These are phyloP conservation scores for Talaromyces rugulosus DNA, from an alignment of 2,329 filamentous ascomycete species.

Conservation along the genomic window DNA sequence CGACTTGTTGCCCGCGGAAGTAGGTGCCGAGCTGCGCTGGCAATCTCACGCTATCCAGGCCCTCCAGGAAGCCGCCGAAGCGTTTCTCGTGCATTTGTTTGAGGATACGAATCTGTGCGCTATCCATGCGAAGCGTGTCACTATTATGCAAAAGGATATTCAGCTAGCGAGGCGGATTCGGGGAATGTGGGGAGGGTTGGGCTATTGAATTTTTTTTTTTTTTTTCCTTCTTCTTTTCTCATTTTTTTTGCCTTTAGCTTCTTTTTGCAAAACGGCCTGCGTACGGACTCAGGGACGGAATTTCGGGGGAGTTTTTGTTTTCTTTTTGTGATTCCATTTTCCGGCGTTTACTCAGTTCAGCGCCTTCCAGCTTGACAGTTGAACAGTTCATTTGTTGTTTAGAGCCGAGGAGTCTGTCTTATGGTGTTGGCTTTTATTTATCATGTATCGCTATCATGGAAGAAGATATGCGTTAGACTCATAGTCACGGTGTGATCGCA, in stretches of 20 bases:
- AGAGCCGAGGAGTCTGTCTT: neutral
- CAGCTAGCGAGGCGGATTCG: constrained; percentile 80
- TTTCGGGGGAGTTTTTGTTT: neutral
- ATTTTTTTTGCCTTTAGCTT: neutral
- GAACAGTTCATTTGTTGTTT: neutral
- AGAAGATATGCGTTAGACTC: neutral
- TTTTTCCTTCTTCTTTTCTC: neutral
- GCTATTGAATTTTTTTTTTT: constrained; percentile 27
- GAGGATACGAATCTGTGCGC: constrained; percentile 95
- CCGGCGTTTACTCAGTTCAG: neutral
- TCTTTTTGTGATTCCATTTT: neutral
- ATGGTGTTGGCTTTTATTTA: neutral
- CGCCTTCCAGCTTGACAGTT: neutral
- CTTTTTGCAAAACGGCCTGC: neutral
- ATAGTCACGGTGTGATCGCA: neutral
- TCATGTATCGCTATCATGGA: neutral
- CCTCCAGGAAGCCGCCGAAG: constrained; percentile 92
- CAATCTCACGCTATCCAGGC: constrained; percentile 93
- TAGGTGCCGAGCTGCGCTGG: constrained; percentile 75
- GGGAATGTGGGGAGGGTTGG: constrained; percentile 70
- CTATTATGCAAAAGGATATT: constrained; percentile 97
- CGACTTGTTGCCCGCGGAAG: constrained; percentile 53
- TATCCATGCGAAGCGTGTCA: constrained; percentile 93
- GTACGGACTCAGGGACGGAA: neutral
- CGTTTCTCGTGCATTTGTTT: constrained; percentile 93